phyloP scores from a whole-genome alignment of 1,284 basidiomycete species.

The Leccinum griseonigrum region DNA sequence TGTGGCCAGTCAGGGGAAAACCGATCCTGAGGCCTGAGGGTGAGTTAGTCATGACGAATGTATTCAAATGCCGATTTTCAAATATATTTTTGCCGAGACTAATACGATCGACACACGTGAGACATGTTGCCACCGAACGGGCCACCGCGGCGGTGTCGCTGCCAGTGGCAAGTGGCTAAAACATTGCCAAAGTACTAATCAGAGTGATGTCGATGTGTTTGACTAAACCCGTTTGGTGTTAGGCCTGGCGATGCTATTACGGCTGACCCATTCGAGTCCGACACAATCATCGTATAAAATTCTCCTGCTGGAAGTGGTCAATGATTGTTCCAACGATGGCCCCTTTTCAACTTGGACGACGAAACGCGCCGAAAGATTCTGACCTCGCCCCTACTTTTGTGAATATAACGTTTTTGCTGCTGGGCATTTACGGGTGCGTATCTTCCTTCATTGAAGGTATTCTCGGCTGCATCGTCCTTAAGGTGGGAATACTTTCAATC shows the following conservation, averaged over 20 bases:
- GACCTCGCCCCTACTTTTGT: not conserved
- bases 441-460: not conserved
- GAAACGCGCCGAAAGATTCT: conserved; percentile 6
- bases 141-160: too few relatives aligned
- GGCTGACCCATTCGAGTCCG: not conserved
- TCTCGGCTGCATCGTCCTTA: not conserved
- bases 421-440: conserved; percentile 17
- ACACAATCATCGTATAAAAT: not conserved
- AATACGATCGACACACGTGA: not conserved
- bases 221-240: too few relatives aligned
- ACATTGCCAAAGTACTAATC: too few relatives aligned
- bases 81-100: not conserved
- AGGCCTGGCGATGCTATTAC: not conserved
- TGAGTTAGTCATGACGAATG: not conserved
- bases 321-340: not conserved
- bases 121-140: not conserved
- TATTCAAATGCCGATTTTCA: not conserved
- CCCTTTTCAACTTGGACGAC: conserved; percentile 2
- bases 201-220: too few relatives aligned
- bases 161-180: too few relatives aligned
- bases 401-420: conserved; percentile 8
- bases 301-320: not conserved
- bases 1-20: not conserved
- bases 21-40: too few relatives aligned
- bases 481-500: conserved; percentile 26